Evolutionary conservation across 2,329 filamentous ascomycete species (phyloP), one percentile per base, ranked within the genome.

Genomic region (Coniosporium tulheliwenetii): DNA sequence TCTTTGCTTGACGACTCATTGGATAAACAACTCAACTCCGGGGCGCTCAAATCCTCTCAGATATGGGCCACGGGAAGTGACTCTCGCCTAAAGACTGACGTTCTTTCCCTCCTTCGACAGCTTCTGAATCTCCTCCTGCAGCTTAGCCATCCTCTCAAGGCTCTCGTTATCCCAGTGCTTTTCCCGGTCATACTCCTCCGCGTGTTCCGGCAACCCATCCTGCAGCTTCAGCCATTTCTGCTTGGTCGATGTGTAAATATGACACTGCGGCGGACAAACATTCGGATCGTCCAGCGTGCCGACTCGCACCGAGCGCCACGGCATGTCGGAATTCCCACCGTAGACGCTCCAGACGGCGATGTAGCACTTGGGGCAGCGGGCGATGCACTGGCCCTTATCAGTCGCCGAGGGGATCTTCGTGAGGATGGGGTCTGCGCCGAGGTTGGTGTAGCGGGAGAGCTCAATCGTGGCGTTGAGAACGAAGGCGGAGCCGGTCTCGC

Each of bases 291-390:
- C 66, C 38, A 71, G 53, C 9, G 66, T 70, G 2, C 67, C 65
- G 19, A 57, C 61, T 33, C 63, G 58, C 8, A 71, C 46, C 45
- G 60, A 68, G 12, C 53, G 50, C 9, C 61, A 40, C 40, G 53
- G 37, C 19, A 26, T 26, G 7, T 48, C 47, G 2, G 58, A 56
- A 10, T 44, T 45, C 32, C 55, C 56, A 10, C 39, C 52, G 47
- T 69, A 71, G 45, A 64, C 47, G 41, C 51, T 61, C 61, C 62
- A 70, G 2, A 70, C 41, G 9, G 56, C 55, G 14, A 57, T 51
- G 37, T 53, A 50, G 47, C 67, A 71, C 8, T 45, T 45, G 1
- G 64, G 64, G 42, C 69, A 72, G 26, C 58, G 58, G 5, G 56
- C 58, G 14, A 68, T 52, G 31, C 53, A 52, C 45, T 69, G 64